phyloP scores from a whole-genome alignment of 495 filamentous ascomycete species.

The Xylaria telfairii region DNA sequence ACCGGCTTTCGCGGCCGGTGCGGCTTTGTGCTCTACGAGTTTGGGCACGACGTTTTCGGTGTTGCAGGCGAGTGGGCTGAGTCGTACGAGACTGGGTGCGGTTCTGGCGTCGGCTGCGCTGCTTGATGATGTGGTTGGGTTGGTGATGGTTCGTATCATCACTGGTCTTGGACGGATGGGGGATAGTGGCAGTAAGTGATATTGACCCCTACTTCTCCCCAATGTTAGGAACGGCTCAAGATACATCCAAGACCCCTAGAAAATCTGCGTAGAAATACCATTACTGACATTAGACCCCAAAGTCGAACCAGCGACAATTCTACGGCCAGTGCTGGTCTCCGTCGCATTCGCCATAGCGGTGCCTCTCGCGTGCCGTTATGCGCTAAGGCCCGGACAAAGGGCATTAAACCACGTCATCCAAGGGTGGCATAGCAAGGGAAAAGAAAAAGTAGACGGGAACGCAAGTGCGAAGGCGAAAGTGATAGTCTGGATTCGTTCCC shows the following conservation, averaged over 20 bases:
- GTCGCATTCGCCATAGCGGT: slow-evolving; percentile 59
- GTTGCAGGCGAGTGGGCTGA: slow-evolving; percentile 61
- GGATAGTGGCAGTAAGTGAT: slow-evolving; percentile 24
- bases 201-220: not conserved
- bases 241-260: not conserved
- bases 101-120: slow-evolving; percentile 77
- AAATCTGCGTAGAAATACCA: not conserved
- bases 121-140: slow-evolving; percentile 81
- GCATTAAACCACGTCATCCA: slow-evolving; percentile 26
- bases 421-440: slow-evolving; percentile 15
- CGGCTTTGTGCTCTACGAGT: slow-evolving; percentile 76
- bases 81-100: slow-evolving; percentile 67
- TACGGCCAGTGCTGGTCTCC: slow-evolving; percentile 66
- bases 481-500: slow-evolving; percentile 5
- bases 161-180: slow-evolving; percentile 47
- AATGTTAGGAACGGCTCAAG: not conserved
- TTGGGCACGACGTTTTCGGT: slow-evolving; percentile 82
- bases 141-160: slow-evolving; percentile 78
- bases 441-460: slow-evolving; percentile 29
- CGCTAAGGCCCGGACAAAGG: slow-evolving; percentile 44
- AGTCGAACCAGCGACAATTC: slow-evolving; percentile 48
- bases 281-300: not conserved
- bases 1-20: slow-evolving; percentile 76
- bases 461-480: not conserved
- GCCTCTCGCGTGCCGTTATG: slow-evolving; percentile 52